phyloP scores from a whole-genome alignment of 139 green algal genomes.

The Dunaliella sp. region DNA sequence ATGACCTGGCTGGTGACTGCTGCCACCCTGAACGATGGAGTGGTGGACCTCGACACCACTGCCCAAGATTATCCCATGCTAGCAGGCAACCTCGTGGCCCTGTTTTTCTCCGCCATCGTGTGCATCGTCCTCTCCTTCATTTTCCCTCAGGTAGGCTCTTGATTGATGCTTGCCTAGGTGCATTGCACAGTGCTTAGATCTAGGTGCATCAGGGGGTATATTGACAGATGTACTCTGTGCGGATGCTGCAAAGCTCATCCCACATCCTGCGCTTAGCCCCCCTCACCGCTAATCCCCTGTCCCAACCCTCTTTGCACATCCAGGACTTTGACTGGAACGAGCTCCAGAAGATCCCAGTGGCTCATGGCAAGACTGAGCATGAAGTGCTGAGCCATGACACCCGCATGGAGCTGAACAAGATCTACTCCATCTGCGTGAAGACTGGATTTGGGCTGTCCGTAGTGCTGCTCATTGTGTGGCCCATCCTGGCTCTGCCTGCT shows the following conservation, averaged over 20 bases:
- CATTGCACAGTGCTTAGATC: no score
- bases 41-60: slow-evolving; percentile 24
- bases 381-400: slow-evolving; percentile 21
- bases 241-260: no score
- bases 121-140: slow-evolving; percentile 59
- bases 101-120: slow-evolving; percentile 68
- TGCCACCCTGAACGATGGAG: slow-evolving; percentile 32
- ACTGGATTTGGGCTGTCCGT: slow-evolving; percentile 55
- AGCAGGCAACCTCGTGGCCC: slow-evolving; percentile 78
- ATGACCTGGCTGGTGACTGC: slow-evolving; percentile 57
- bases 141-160: slow-evolving; percentile 42
- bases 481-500: slow-evolving; percentile 61
- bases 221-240: no score
- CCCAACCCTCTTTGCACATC: no score
- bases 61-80: slow-evolving; percentile 84
- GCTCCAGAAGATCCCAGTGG: slow-evolving; percentile 36
- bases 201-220: no score
- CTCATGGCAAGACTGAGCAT: slow-evolving; percentile 13
- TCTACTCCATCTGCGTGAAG: not conserved
- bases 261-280: no score
- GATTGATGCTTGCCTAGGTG: no score
- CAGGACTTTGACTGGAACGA: slow-evolving; percentile 48
- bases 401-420: slow-evolving; percentile 9
- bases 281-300: no score
- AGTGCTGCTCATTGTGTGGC: slow-evolving; percentile 69